These are phyloP conservation scores for Nematocida sp. DNA, from an alignment of 371 early-diverging fungal species.

Conservation along the genomic window DNA sequence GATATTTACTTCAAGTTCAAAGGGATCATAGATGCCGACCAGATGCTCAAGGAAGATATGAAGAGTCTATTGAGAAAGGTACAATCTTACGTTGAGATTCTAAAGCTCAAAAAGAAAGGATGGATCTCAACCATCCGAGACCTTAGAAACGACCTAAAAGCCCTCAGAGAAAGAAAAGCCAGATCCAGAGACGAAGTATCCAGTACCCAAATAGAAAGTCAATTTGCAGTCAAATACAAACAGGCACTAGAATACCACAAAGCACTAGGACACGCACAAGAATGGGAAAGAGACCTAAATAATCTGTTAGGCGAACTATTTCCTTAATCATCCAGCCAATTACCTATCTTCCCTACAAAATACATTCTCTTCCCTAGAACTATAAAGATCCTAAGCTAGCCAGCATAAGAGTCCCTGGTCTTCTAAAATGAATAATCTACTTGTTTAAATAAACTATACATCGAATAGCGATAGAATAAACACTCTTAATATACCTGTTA, in stretches of 20 bases:
- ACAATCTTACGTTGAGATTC: neutral
- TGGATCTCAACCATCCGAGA: neutral
- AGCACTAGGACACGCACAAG: neutral
- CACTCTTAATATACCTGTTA: too few relatives aligned
- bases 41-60: slow-evolving; percentile 21
- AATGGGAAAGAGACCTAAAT: neutral
- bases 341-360: too few relatives aligned
- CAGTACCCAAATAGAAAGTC: neutral
- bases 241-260: neutral
- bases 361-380: too few relatives aligned
- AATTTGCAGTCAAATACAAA: neutral
- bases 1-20: slow-evolving; percentile 6
- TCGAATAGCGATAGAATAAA: too few relatives aligned
- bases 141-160: neutral
- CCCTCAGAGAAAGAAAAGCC: neutral
- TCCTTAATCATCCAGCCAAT: neutral
- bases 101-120: neutral
- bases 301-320: neutral
- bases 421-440: too few relatives aligned
- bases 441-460: too few relatives aligned
- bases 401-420: too few relatives aligned
- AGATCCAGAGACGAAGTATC: neutral
- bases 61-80: neutral
- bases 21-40: slow-evolving; percentile 3
- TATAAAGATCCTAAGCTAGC: too few relatives aligned